Base-by-base conservation (phyloP, 495 filamentous ascomycete species). In the Bacidia gigantensis region DNA sequence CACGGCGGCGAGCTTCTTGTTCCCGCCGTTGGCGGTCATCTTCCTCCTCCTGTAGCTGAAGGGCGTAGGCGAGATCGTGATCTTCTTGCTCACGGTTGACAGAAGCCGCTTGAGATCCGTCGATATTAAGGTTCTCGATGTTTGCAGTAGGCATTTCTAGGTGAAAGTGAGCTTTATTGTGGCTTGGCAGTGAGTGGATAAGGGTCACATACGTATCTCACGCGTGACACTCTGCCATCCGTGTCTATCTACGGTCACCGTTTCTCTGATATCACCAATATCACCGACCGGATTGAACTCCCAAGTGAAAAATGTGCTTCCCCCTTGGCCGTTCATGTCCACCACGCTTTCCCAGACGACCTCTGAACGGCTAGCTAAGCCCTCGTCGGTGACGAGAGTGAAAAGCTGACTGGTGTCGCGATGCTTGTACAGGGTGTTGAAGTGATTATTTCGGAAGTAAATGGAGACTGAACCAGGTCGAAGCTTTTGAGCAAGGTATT, bases 371-470 rank as follows among this genome's bases (percentile, higher is more conserved):
- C 72, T 74, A 7, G 85, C 80, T 59, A 90, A 98, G 14, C 92
- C 92, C 12, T 84, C 83, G 66, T 98, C 92, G 9, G 92, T 98
- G 22, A 98, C 87, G 17, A 97, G 65, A 0, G 83, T 86, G 52
- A 84, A 74, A 0, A 98, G 72, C 55, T 81, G 74, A 2, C 74
- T 65, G 0, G 84, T 83, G 25, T 77, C 69, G 0, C 88, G 87
- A 55, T 92, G 70, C 53, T 87, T 80, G 63, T 95, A 94, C 0
- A 98, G 62, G 0, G 92, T 97, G 25, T 83, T 83, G 62, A 98
- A 98, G 66, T 98, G 92, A 59, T 97, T 90, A 56, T 98, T 98
- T 26, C 92, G 79, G 69, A 98, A 98, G 1, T 97, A 66, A 46
- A 98, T 97, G 0, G 84, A 86, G 7, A 94, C 72, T 0, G 82